Conservation (phyloP, 1,284 basidiomycete species). For the Earliella scabrosa region DNA sequence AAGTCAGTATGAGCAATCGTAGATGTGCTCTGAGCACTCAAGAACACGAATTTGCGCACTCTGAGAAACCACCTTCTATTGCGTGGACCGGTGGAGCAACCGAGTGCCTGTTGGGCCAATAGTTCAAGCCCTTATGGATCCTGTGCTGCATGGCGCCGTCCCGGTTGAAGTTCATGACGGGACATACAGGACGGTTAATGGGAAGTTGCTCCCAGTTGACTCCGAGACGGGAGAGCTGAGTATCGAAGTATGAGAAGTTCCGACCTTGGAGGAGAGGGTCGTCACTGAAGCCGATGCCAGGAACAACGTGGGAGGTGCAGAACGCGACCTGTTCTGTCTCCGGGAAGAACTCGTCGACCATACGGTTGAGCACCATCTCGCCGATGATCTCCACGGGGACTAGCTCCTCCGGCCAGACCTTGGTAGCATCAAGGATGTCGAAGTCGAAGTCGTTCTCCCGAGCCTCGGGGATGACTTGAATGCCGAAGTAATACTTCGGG, state of each 20-base stretch:
- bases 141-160: constrained; percentile 65
- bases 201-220: constrained; percentile 77
- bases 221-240: constrained; percentile 78
- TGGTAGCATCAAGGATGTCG: constrained; percentile 86
- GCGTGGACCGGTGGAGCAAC: constrained; percentile 52
- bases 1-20: too few species aligned
- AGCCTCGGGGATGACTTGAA: constrained; percentile 73
- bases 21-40: too few species aligned
- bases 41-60: constrained; percentile 46
- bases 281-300: constrained; percentile 81
- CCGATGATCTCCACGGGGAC: constrained; percentile 80
- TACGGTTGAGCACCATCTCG: constrained; percentile 71
- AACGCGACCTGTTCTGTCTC: constrained; percentile 86
- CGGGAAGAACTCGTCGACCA: constrained; percentile 78
- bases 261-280: constrained; percentile 85
- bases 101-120: constrained; percentile 74
- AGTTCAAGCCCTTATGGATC: constrained; percentile 70
- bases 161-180: constrained; percentile 74
- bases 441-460: constrained; percentile 80
- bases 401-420: constrained; percentile 81
- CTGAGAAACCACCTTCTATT: constrained; percentile 62
- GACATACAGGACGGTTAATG: constrained; percentile 84
- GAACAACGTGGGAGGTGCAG: constrained; percentile 81
- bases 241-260: constrained; percentile 87
- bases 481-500: constrained; percentile 78